phyloP scores from a whole-genome alignment of 345 rosid genomes.

The Aethionema arabicum region DNA sequence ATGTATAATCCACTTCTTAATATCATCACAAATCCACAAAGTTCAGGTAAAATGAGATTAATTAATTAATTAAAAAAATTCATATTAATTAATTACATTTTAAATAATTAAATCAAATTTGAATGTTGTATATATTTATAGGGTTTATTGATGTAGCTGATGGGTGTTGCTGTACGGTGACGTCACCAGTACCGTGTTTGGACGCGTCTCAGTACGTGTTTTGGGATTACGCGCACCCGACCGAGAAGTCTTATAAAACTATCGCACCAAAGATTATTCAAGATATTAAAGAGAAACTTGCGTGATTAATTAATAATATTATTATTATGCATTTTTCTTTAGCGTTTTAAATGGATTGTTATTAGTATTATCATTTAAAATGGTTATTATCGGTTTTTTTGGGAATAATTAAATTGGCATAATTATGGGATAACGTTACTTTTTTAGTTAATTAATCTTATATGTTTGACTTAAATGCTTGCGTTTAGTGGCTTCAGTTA shows the following conservation, averaged over 20 bases:
- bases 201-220: slow-evolving; percentile 9
- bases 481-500: no score
- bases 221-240: slow-evolving; percentile 28
- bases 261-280: background rate
- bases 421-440: no score
- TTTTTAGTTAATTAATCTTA: no score
- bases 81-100: no score
- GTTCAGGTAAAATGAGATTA: slow-evolving; percentile 38
- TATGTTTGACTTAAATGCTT: no score
- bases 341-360: no score
- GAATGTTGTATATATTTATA: background rate
- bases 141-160: background rate
- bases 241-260: slow-evolving; percentile 29
- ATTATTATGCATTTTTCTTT: no score
- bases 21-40: slow-evolving; percentile 43
- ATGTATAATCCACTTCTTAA: slow-evolving; percentile 33
- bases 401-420: no score
- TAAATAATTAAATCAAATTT: no score
- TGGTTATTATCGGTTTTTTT: no score
- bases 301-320: background rate
- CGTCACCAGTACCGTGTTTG: background rate
- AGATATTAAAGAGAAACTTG: background rate
- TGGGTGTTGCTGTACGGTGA: background rate
- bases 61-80: background rate
- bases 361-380: no score